Base-by-base conservation (phyloP, 2,329 filamentous ascomycete species). In the Fusarium clavum region DNA sequence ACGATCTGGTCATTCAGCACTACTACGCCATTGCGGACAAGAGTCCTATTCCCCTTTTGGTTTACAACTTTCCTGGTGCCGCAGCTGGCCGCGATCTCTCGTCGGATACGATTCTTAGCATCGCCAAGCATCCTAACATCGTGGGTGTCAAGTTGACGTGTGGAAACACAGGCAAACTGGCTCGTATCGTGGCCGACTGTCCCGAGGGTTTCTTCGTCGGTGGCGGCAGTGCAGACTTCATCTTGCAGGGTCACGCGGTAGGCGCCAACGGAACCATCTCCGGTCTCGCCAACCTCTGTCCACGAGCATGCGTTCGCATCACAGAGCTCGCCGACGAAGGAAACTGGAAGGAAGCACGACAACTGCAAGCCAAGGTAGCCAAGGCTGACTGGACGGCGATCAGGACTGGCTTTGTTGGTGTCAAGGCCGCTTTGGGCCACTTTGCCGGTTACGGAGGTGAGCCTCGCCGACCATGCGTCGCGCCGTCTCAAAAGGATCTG, bases 1-100 rank as follows among this genome's bases (percentile, higher is more conserved):
- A 87, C 13, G 67, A 75, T 29, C 73, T 79, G 14, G 61, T 79
- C 10, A 66, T 87, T 41, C 84, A 86, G 54, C 90, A 89, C 78
- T 94, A 93, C 83, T 82, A 80, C 44, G 85, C 88, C 65, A 87
- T 91, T 43, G 89, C 89, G n/a, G 82, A 83, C 46, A 82, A 78
- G 40, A 88, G 86, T 4, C 87, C 87, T 0, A 83, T 91, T 40
- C 89, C 89, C 3, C 80, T 91, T 55, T 77, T 91, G 29, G 84
- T 91, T 71, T 91, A 91, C 82, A 91, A 91, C 81, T 91, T 88
- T 75, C 89, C 89, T 5, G 87, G 84, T 6, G 89, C 87, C 3
- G 86, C 86, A 9, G 81, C 83, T 5, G 89, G 89, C 5, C 81
- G 90, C 55, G 88, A 91, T 70, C 83, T 91, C 66, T 84, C 83